Conservation (phyloP, 2,329 filamentous ascomycete species). For the Ilyonectria mors-panacis region DNA sequence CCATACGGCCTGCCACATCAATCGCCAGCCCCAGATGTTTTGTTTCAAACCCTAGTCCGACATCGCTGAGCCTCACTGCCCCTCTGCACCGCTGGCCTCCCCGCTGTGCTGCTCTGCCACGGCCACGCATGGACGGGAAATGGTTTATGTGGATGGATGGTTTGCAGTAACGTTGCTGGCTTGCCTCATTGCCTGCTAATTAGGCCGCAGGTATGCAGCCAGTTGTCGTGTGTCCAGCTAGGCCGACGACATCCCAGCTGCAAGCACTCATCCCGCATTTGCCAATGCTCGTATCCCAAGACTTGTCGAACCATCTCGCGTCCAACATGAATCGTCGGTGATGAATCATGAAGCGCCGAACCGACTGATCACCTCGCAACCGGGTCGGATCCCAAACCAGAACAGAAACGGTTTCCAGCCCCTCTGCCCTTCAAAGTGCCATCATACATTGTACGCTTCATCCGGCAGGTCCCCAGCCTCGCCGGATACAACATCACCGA, state of each 20-base stretch:
- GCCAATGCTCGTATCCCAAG: slow-evolving; percentile 23
- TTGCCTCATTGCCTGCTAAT: slow-evolving; percentile 2
- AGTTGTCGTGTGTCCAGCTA: slow-evolving; percentile 9
- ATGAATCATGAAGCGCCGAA: neutral
- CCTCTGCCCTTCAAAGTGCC: neutral
- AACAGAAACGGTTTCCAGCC: neutral
- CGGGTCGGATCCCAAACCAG: neutral
- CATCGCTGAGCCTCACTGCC: slow-evolving; percentile 27
- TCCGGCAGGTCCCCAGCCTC: slow-evolving; percentile 8
- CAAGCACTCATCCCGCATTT: slow-evolving; percentile 31
- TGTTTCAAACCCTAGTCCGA: slow-evolving; percentile 26
- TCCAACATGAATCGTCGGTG: neutral
- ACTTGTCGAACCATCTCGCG: slow-evolving; percentile 13
- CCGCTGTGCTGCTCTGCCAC: neutral
- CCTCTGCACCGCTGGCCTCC: neutral
- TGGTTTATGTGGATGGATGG: neutral
- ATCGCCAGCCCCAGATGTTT: slow-evolving; percentile 2
- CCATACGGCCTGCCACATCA: neutral
- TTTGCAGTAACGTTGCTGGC: neutral
- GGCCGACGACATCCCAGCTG: slow-evolving; percentile 9
- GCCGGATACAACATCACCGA: slow-evolving; percentile 7
- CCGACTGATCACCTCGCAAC: neutral
- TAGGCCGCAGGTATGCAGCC: slow-evolving; percentile 22
- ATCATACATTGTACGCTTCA: neutral
- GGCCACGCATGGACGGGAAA: neutral